phyloP scores from a whole-genome alignment of 2,329 filamentous ascomycete genomes.

The Drechslerella dactyloides region DNA sequence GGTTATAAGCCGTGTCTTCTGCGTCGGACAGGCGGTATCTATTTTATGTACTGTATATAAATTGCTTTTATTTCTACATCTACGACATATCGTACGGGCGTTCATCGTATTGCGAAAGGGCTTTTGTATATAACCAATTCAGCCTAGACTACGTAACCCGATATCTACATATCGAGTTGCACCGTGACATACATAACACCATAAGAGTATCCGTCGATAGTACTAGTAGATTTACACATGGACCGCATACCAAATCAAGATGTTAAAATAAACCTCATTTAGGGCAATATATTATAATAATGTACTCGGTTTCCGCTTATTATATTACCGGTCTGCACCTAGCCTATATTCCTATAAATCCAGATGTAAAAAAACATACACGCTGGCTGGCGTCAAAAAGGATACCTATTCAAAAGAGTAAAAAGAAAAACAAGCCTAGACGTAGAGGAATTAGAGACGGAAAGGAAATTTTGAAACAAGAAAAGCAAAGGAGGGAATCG shows the following conservation, averaged over 20 bases:
- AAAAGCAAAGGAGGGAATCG: constrained; percentile 3
- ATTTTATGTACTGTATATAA: constrained; percentile 40
- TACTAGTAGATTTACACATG: no score
- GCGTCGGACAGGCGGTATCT: background rate
- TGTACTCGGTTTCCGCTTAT: no score
- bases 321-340: no score
- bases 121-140: background rate
- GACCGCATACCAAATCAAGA: no score
- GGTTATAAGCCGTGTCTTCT: constrained; percentile 62
- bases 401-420: no score
- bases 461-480: constrained; percentile 49
- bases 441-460: constrained; percentile 27
- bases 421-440: constrained; percentile 52
- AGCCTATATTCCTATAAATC: no score
- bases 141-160: no score
- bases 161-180: background rate
- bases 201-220: no score
- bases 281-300: no score
- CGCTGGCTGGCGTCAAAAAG: no score
- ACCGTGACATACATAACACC: background rate
- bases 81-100: constrained; percentile 16
- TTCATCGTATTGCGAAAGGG: constrained; percentile 4
- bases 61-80: constrained; percentile 7
- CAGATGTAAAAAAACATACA: no score
- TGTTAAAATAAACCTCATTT: no score